Base-by-base conservation (phyloP, 257 asterid genomes). In the Jaltomata sinuosa region DNA sequence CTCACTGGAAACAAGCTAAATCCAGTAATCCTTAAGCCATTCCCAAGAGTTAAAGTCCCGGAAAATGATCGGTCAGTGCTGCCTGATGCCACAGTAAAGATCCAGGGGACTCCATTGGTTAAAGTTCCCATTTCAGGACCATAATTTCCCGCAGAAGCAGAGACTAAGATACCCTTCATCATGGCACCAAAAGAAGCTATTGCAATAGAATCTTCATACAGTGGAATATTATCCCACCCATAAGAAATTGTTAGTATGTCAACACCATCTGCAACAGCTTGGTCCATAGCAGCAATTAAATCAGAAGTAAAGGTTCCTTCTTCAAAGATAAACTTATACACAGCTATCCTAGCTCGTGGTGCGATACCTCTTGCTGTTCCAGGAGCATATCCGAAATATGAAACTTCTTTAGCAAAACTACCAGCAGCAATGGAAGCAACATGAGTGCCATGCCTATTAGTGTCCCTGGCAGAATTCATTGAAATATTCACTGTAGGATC, bases 11-110 rank as follows among this genome's bases (percentile, higher is more conserved):
- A 90, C 2, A 82, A 45, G 14, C 80, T 86, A 90, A 88, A 90
- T 18, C 90, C 92, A 0, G 36, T n/a, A n/a, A n/a, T n/a, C n/a
- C n/a, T n/a, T n/a, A n/a, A n/a, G n/a, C n/a, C 89, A 0, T 87
- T 89, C 6, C 90, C 90, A 12, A 89, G 81, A 11, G 88, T 87
- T 8, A 89, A 18, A 0, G 78, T 87, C 45, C 90, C 89, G 0
- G 89, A 86, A 1, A 89, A 82, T 87, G 88, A 87, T 22, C 92
- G 85, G 14, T 90, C 92, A 3, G 87, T 42, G 0, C 86, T 86
- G 9, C 89, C 87, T 0, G 92, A 84, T 11, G 89, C 91, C 4
- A 90, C 92, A 0, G 80, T 85, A 61, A 87, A 79, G 2, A 86
- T 87, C 92, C 91, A 89, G 4, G 91, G 89, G 84, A 88, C 31